phyloP scores from a whole-genome alignment of 305 asterid species.

The Striga hermonthica region DNA sequence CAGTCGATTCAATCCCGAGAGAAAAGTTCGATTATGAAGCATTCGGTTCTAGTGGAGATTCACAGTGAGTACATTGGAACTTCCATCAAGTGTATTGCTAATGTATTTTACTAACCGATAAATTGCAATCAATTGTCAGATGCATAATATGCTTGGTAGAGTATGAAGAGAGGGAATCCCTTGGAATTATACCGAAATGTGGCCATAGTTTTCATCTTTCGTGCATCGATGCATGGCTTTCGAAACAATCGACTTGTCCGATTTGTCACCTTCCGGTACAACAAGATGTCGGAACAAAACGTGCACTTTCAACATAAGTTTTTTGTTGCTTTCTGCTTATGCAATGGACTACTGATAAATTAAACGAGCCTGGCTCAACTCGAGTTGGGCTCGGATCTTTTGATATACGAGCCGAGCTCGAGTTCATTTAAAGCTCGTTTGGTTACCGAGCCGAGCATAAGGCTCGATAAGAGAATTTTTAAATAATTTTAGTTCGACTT shows the following conservation, averaged over 20 bases:
- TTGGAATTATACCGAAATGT: constrained; percentile 83
- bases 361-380: too few relatives aligned
- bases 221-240: constrained; percentile 82
- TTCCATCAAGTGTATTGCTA: background rate
- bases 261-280: constrained; percentile 78
- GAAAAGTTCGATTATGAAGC: constrained; percentile 72
- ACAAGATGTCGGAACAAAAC: constrained; percentile 42
- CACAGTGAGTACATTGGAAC: constrained; percentile 53
- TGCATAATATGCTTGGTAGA: constrained; percentile 76
- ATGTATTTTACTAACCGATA: background rate
- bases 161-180: constrained; percentile 71
- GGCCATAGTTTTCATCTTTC: constrained; percentile 80
- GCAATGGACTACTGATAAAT: too few relatives aligned
- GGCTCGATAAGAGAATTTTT: too few relatives aligned
- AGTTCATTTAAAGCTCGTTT: too few relatives aligned
- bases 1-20: constrained; percentile 80
- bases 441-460: too few relatives aligned
- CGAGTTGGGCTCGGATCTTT: too few relatives aligned
- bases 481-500: too few relatives aligned
- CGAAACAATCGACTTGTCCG: constrained; percentile 84
- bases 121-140: constrained; percentile 38
- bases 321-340: too few relatives aligned
- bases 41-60: constrained; percentile 63
- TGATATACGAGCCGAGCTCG: too few relatives aligned
- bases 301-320: constrained; percentile 27